Base-by-base conservation (phyloP, 441 rosid genomes). In the Corymbia calophylla region DNA sequence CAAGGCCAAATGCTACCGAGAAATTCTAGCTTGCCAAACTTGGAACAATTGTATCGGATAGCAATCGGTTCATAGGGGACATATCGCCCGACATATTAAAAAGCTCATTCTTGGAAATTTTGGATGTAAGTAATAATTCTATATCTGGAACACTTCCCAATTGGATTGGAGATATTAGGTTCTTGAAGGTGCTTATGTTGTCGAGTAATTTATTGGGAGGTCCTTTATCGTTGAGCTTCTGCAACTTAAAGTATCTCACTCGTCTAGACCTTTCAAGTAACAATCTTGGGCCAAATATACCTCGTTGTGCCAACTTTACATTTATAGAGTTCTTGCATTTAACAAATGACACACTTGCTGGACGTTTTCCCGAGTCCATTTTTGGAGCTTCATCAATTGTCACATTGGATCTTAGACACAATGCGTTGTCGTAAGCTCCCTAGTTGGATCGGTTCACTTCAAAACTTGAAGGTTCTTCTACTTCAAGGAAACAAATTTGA, bases 71-170 rank as follows among this genome's bases (percentile, higher is more conserved):
- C 56, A 66, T 32, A 9, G 88, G 88, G 29, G 82, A 60, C n/a
- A 64, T 87, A 19, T 87, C 58, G 16, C 55, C 82, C 11, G 77
- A 44, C 17, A 55, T 87, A 25, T 48, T 58, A 4, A 62, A 16
- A 2, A 56, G 62, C 73, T 29, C 90, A 47, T 0, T 3, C 6
- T 58, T 92, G 86, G 8, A 44, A 1, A 39, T 7, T 18, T 53
- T 92, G 51, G 91, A 88, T 87, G 27, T 88, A 21, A 89, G 88
- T 56, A 35, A 87, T 39, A 92, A 92, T 35, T 16, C 29, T 9
- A 80, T 92, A 5, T 81, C 29, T 2, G 91, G 90, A 16, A 58
- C 15, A 11, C 54, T 92, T 86, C 90, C 88, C 11, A 60, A 64
- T 18, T 85, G 87, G 89, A 48, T 88, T 27, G 58, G 77, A 6